phyloP scores from a whole-genome alignment of 305 asterid species.

The Fraxinus velutina region DNA sequence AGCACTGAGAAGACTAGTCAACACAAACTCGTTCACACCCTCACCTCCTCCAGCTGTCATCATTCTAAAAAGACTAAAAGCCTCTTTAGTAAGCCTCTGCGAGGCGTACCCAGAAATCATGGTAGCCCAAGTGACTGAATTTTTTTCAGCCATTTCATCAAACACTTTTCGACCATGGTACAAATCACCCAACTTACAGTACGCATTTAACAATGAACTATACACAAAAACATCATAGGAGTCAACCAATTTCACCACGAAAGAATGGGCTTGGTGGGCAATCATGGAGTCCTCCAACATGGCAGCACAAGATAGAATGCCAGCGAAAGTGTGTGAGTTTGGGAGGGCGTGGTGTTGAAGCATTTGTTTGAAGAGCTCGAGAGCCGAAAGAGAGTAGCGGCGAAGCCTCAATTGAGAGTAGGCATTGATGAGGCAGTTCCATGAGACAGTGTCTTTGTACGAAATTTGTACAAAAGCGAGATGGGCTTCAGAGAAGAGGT shows the following conservation, averaged over 20 bases:
- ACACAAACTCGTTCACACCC: slow-evolving; percentile 60
- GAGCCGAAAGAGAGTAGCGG: slow-evolving; percentile 30
- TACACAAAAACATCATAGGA: slow-evolving; percentile 50
- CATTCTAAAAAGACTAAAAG: slow-evolving; percentile 44
- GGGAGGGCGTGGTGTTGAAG: slow-evolving; percentile 39
- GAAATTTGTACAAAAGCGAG: slow-evolving; percentile 50
- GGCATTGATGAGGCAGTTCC: slow-evolving; percentile 77
- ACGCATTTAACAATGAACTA: slow-evolving; percentile 59
- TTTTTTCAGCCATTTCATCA: slow-evolving; percentile 69
- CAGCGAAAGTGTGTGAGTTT: slow-evolving; percentile 67
- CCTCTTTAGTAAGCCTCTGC: slow-evolving; percentile 50
- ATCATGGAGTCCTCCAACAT: slow-evolving; percentile 34
- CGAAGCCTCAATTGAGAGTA: slow-evolving; percentile 52
- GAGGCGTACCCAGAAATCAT: slow-evolving; percentile 79
- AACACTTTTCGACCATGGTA: slow-evolving; percentile 55
- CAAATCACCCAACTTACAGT: slow-evolving; percentile 55
- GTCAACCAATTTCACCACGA: slow-evolving; percentile 42
- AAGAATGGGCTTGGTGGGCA: slow-evolving; percentile 56
- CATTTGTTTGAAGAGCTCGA: slow-evolving; percentile 55
- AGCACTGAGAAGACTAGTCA: slow-evolving; percentile 75
- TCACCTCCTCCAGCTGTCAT: slow-evolving; percentile 40
- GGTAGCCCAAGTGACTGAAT: slow-evolving; percentile 75
- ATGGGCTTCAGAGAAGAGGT: slow-evolving; percentile 50
- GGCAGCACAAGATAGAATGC: slow-evolving; percentile 57
- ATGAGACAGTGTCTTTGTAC: slow-evolving; percentile 48